Base-by-base conservation (phyloP, 768 basidiomycete species). In the Gloeostereum incarnatum region DNA sequence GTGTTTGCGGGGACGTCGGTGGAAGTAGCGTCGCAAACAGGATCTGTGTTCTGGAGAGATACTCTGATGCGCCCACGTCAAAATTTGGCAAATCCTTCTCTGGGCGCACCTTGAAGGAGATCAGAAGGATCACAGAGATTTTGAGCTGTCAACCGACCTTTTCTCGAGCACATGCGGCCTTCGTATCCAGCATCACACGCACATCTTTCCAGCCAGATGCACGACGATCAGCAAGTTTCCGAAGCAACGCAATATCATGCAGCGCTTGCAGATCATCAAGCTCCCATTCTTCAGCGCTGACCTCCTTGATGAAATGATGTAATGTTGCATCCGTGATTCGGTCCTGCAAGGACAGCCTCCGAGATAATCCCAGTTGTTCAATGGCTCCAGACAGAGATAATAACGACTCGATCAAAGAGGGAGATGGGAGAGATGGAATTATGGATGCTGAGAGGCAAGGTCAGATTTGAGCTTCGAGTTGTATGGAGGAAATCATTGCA, bases 1-100 rank as follows among this genome's bases (percentile, higher is more conserved):
- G 45, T 18, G 46, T 43, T 20, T 40, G 43, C 13, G 45, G 31
- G n/a, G 51, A 46, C 1, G 45, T 18, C 16, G 57, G 51, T 4
- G 79, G 75, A 13, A 85, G 60, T 31, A 86, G 60, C 5, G 69
- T 61, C 3, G 75, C 71, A 38, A 87, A 60, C 11, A 87, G 61
- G 18, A 71, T 71, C 48, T 83, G 85, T 18, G 69, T 71, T 41
- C 75, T 68, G 26, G 62, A 47, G 17, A 86, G 60, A 46, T 65
- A 66, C 36, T 75, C 73, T 6, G 59, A 50, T 21, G 56, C 26
- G 9, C 14, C 14, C 9, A 14, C 26, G 14, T 29, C 26, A 8
- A 29, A 29, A 29, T 29, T 14, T 8, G 26, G 26, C 9, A 29
- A 29, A 8, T 14, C 8, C 26, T 14, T 29, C 9, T 29, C 26